Evolutionary conservation across 108 stramenopile genomes (phyloP).

Genomic region (Pseudonitzschia pungens): DNA sequence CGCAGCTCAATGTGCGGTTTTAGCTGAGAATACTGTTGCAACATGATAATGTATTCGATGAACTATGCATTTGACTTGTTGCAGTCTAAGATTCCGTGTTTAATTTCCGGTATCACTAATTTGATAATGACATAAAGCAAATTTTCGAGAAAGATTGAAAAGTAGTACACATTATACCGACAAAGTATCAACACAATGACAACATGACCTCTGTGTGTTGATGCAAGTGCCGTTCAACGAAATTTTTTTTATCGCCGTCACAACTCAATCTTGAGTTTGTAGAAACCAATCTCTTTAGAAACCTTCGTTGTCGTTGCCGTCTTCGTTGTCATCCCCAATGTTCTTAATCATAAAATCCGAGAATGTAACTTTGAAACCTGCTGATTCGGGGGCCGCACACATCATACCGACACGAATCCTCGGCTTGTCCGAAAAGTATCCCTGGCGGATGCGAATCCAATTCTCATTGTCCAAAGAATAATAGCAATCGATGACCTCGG

Average conservation of each 20-base stretch:
- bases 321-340: slow-evolving; percentile 32
- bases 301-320: neutral
- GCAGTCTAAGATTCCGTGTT: neutral
- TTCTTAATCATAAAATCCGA: slow-evolving; percentile 42
- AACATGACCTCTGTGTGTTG: neutral
- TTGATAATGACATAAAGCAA: neutral
- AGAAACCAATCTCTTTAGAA: neutral
- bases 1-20: slow-evolving; percentile 36
- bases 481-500: slow-evolving; percentile 31
- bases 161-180: no score
- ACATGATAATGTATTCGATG: neutral
- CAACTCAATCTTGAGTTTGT: neutral
- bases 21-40: slow-evolving; percentile 2
- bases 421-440: slow-evolving; percentile 36
- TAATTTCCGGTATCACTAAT: neutral
- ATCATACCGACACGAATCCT: slow-evolving; percentile 41
- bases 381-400: slow-evolving; percentile 41
- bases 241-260: no score
- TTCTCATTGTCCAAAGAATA: slow-evolving; percentile 45
- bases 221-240: no score
- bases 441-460: slow-evolving; percentile 43
- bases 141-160: neutral
- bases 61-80: no score
- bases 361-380: slow-evolving; percentile 39
- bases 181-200: no score